Conservation (phyloP, 805 yeast species). For the Clavispora fructus region DNA sequence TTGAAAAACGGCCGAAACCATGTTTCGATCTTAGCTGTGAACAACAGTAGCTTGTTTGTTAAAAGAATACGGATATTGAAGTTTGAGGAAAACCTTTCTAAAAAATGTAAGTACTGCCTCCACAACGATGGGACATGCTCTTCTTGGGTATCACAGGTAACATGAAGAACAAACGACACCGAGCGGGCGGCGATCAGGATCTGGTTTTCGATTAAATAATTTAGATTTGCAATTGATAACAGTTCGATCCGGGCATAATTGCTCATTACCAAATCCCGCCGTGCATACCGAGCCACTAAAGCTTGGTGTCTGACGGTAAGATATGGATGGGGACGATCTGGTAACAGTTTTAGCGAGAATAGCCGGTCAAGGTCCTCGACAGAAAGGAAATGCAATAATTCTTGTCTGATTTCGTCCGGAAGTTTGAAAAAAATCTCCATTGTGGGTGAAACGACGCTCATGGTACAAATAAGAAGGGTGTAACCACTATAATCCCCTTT, state of each 20-base stretch:
- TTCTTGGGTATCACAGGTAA: conserved; percentile 6
- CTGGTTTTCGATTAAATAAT: conserved; percentile 13
- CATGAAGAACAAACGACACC: conserved; percentile 13
- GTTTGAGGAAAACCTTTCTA: conserved; percentile 10
- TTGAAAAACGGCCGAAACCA: conserved; percentile 14
- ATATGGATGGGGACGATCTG: conserved; percentile 1
- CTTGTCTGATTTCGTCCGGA: conserved; percentile 15
- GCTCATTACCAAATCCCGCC: conserved; percentile 8
- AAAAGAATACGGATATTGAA: conserved; percentile 15
- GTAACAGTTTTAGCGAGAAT: conserved; percentile 7
- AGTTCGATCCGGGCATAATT: conserved; percentile 6
- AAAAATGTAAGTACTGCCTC: conserved; percentile 4
- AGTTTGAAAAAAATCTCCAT: conserved; percentile 11
- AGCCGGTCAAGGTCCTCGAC: conserved; percentile 11
- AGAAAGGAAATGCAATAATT: conserved; percentile 10
- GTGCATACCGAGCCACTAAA: conserved; percentile 8
- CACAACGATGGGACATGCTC: conserved; percentile 5
- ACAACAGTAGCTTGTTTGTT: conserved; percentile 6
- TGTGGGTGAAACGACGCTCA: not conserved
- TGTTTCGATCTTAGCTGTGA: conserved; percentile 3
- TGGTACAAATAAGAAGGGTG: not conserved
- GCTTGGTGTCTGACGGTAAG: conserved; percentile 11
- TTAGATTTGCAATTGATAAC: conserved; percentile 10
- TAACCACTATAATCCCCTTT: not conserved
- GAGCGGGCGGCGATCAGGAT: conserved; percentile 18